Base-by-base conservation (phyloP, 148 eudicot species). In the Pouteria glomerata region DNA sequence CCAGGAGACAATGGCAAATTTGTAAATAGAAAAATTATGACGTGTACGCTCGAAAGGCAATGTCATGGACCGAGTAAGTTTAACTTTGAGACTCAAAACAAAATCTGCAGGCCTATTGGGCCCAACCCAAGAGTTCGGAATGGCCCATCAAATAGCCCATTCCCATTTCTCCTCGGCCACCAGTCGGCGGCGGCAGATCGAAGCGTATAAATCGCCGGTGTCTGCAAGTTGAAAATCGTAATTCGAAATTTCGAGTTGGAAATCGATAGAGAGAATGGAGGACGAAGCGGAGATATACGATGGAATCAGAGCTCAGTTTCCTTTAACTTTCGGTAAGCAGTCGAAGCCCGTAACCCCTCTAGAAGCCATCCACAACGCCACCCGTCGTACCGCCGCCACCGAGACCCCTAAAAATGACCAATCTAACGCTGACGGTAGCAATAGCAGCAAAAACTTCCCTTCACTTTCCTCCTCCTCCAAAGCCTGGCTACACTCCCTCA, bases 231-330 rank as follows among this genome's bases (percentile, higher is more conserved):
- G 44, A 10, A 39, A 39, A 48, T 48, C 53, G 53, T 12, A 26
- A 55, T 1, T 23, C 31, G 0, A 6, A 23, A 8, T 11, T 55
- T 19, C 1, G 14, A 62, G 19, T 19, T 15, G 2, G n/a, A 2
- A 37, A 41, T n/a, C 26, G 66, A 37, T 13, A 30, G 1, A 27
- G 16, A 41, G 23, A 15, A 83, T 82, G 87, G 94, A 78, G 30
- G 96, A 88, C 47, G 91, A 92, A 60, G 87, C 75, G 18, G 97
- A 92, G 63, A 83, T 86, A 2, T 88, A 82, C 84, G 89, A 85
- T 0, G 97, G 97, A 39, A 50, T 85, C 39, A 76, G 98, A 77
- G 84, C 90, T 19, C 85, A 88, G 15, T 90, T 93, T 65, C 98
- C 98, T 1, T 7, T 80, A 33, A 74, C 78, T 0, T 93, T 93